Conservation (phyloP, 1,139 yeast genomes). For the Debaryomyces coudertii region DNA sequence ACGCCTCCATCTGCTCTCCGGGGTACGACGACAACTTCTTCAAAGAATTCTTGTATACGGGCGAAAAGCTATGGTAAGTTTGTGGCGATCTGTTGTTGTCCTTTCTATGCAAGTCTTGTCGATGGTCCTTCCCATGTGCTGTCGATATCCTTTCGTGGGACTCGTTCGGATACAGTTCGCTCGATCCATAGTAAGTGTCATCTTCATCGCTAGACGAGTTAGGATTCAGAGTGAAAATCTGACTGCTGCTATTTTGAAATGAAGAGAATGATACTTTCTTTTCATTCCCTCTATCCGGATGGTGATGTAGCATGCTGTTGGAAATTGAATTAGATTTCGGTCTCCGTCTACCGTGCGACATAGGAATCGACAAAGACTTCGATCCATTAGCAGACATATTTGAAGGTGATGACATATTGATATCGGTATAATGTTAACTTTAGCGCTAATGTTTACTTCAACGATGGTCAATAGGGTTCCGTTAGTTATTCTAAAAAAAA, state of each 20-base stretch:
- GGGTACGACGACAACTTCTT: conserved; percentile 21
- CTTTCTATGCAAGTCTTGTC: not conserved
- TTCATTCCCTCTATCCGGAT: conserved; percentile 6
- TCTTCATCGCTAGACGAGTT: conserved; percentile 15
- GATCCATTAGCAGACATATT: not conserved
- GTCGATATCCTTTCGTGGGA: conserved; percentile 2
- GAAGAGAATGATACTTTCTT: conserved; percentile 13
- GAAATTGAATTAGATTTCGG: conserved; percentile 17
- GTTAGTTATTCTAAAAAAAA: not conserved
- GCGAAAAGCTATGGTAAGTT: conserved; percentile 7
- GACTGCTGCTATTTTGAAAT: conserved; percentile 9
- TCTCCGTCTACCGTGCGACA: conserved; percentile 6
- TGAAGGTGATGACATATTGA: conserved; percentile 8
- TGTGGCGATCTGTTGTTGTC: conserved; percentile 9
- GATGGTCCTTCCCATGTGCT: not conserved
- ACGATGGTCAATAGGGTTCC: conserved; percentile 3
- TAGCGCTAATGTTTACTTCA: not conserved
- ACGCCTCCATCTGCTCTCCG: conserved; percentile 24
- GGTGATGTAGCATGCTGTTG: conserved; percentile 16
- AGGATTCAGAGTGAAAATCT: conserved; percentile 13
- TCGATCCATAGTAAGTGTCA: conserved; percentile 6
- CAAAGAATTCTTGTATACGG: conserved; percentile 9
- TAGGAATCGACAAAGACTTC: not conserved
- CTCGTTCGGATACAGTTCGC: conserved; percentile 6
- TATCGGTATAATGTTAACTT: not conserved